Evolutionary conservation across 2,329 filamentous ascomycete genomes (phyloP).

Genomic region (Aquanectria penicillioides): DNA sequence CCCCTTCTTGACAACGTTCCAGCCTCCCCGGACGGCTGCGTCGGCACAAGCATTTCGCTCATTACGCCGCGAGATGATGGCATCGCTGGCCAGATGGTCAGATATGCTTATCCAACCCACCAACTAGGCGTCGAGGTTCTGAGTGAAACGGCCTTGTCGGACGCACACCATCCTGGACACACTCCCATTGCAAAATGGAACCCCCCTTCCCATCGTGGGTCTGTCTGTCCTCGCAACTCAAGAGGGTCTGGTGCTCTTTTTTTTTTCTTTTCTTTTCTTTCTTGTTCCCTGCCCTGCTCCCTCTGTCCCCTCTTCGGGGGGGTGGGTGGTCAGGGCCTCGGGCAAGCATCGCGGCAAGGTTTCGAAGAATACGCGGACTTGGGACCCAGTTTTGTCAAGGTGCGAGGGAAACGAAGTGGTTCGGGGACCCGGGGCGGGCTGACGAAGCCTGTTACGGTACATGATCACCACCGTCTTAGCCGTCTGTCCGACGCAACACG

Average conservation of each 20-base stretch:
- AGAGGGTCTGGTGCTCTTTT: not conserved
- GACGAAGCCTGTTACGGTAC: slow-evolving; percentile 18
- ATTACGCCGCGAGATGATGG: slow-evolving; percentile 40
- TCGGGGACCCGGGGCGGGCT: slow-evolving; percentile 8
- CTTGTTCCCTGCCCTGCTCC: no score
- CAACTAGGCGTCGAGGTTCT: slow-evolving; percentile 12
- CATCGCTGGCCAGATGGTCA: slow-evolving; percentile 40
- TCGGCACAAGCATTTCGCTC: slow-evolving; percentile 41
- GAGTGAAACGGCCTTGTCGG: slow-evolving; percentile 21
- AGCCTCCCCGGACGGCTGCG: slow-evolving; percentile 39
- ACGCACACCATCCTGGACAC: slow-evolving; percentile 8
- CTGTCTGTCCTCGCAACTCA: not conserved
- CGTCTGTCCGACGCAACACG: slow-evolving; percentile 34
- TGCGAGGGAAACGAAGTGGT: not conserved
- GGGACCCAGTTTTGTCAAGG: not conserved
- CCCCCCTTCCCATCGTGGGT: not conserved
- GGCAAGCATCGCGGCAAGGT: not conserved
- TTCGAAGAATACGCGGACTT: not conserved
- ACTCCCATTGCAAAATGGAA: not conserved
- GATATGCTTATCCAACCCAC: slow-evolving; percentile 43
- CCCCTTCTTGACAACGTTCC: slow-evolving; percentile 13
- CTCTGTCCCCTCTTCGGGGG: no score
- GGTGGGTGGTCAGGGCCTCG: no score
- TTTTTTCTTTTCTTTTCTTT: no score
- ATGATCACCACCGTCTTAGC: slow-evolving; percentile 21